These are phyloP conservation scores for Phytophthora palmivora DNA, from an alignment of 352 stramenopile genomes.

Conservation along the genomic window DNA sequence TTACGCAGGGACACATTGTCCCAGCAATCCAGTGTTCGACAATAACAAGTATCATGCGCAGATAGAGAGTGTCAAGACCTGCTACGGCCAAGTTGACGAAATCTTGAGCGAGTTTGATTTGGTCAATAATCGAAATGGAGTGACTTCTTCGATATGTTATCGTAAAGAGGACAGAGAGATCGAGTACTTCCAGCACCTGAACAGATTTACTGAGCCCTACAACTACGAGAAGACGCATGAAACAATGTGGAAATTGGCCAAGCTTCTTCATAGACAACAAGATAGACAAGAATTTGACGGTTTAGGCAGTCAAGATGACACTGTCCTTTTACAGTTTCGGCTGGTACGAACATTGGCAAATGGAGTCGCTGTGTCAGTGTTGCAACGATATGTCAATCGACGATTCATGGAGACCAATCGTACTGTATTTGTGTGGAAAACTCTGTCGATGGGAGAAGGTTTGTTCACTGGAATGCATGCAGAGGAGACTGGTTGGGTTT, in stretches of 20 bases:
- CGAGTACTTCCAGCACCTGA: conserved; percentile 22
- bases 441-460: conserved; percentile 41
- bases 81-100: conserved; percentile 12
- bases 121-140: conserved; percentile 2
- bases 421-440: conserved; percentile 60
- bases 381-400: conserved; percentile 16
- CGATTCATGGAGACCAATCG: conserved; percentile 45
- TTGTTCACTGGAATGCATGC: conserved; percentile 44
- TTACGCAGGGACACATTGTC: not conserved
- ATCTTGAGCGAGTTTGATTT: conserved; percentile 7
- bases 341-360: conserved; percentile 14
- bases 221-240: conserved; percentile 15
- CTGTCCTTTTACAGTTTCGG: conserved; percentile 38
- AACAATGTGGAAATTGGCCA: conserved; percentile 23
- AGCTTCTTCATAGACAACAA: conserved; percentile 15
- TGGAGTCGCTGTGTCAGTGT: conserved; percentile 18
- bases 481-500: conserved; percentile 63
- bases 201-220: conserved; percentile 22
- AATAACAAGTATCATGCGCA: conserved; percentile 2
- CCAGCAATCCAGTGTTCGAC: not conserved
- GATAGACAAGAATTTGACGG: conserved; percentile 16
- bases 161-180: not conserved
- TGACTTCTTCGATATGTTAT: conserved; percentile 4
- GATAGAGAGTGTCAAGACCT: not conserved
- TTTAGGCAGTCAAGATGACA: conserved; percentile 26